Evolutionary conservation across 208 protist species (phyloP).

Genomic region (Entamoeba histolytica): DNA sequence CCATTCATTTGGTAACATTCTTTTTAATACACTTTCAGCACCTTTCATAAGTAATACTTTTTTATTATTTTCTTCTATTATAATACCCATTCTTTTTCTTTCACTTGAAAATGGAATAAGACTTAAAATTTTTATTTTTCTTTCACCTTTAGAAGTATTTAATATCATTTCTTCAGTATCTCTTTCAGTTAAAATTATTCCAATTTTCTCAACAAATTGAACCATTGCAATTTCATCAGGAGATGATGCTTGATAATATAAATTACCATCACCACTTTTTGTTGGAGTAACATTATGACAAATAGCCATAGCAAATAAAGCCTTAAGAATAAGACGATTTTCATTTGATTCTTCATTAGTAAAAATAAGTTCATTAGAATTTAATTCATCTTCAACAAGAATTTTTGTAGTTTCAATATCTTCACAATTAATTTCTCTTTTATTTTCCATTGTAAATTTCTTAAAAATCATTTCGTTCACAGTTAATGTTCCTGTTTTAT

Average conservation of each 20-base stretch:
- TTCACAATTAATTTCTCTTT: conserved; percentile 15
- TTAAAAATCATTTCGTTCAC: conserved; percentile 70
- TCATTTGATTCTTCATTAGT: background rate
- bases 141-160: conserved; percentile 14
- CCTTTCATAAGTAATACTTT: background rate
- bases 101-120: background rate
- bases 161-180: conserved; percentile 26
- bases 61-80: background rate
- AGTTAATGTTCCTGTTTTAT: conserved; percentile 94
- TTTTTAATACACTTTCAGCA: background rate
- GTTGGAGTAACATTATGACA: conserved; percentile 79
- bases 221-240: conserved; percentile 77
- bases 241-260: conserved; percentile 37
- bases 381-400: background rate
- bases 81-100: conserved; percentile 15
- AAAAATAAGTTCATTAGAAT: background rate
- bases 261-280: conserved; percentile 29
- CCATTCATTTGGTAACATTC: background rate
- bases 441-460: conserved; percentile 25
- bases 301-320: conserved; percentile 25
- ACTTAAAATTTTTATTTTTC: background rate
- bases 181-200: conserved; percentile 30
- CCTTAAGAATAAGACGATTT: background rate
- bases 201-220: conserved; percentile 61
- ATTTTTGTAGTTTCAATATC: background rate